Base-by-base conservation (phyloP, 2,329 filamentous ascomycete genomes). In the Neoscytalidium dimidiatum region DNA sequence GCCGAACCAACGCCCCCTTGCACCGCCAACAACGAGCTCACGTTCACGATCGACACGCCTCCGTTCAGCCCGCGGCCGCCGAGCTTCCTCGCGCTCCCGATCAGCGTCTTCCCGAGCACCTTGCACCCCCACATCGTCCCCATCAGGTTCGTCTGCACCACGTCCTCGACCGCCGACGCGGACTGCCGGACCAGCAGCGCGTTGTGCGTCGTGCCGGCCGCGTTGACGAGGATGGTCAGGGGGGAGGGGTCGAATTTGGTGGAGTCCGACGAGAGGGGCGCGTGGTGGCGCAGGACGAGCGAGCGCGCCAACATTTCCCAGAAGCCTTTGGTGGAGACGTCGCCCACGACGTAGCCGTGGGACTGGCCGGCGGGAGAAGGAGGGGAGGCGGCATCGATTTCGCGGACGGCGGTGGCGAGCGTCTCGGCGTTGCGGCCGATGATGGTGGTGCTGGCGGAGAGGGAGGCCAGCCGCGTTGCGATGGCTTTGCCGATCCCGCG, bases 1-100 rank as follows among this genome's bases (percentile, higher is more conserved):
- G 89, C 85, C 13, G 90, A 88, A 6, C 93, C 93, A 1, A 81
- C 81, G 0, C 89, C 90, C 0, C 88, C 90, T 65, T 89, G 88
- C 1, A 84, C 73, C 0, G 88, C 92, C 51, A 96, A 84, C 31
- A 96, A 80, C 53, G 91, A 94, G 0, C 91, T 88, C 23, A 97
- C 81, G 72, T 96, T 96, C 75, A 96, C 88, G 67, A 96, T 93
- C 72, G 91, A 65, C 49, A 23, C 35, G 6, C 64, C 43, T 41
- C 52, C 21, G 60, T 9, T 41, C 56, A 23, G 2, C 28, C n/a
- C n/a, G n/a, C n/a, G n/a, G 3, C 13, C 33, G 7, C 26, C 8
- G n/a, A 6, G 23, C 5, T 41, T 21, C 29, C 33, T 8, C 6
- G 14, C 17, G 14, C 19, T 68, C 38, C 53, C 58, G n/a, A 60